phyloP scores from a whole-genome alignment of 1,139 yeast species.

The Meyerozyma guilliermondii region DNA sequence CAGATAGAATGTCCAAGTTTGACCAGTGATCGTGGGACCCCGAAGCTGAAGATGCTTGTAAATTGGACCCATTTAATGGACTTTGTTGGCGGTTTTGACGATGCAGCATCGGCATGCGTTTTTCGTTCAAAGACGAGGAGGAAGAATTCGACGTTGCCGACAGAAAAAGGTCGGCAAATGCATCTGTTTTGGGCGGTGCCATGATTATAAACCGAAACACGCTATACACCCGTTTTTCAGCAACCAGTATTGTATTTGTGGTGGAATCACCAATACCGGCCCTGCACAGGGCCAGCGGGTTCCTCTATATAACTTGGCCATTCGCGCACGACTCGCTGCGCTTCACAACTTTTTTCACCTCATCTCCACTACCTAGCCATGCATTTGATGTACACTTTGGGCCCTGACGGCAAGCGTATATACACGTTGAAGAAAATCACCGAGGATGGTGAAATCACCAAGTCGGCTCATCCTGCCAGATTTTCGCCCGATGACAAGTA shows the following conservation, averaged over 20 bases:
- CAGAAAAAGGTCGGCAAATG: conserved; percentile 43
- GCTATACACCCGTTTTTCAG: too few relatives aligned
- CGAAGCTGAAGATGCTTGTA: not conserved
- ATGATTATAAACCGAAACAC: not conserved
- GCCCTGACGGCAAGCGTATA: conserved; percentile 89
- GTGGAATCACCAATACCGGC: not conserved
- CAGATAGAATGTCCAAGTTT: conserved; percentile 16
- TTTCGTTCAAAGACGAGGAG: conserved; percentile 7
- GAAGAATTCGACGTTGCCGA: conserved; percentile 22
- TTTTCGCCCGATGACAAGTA: conserved; percentile 99
- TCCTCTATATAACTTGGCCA: not conserved
- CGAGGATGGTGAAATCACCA: conserved; percentile 88
- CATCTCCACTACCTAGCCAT: conserved; percentile 33
- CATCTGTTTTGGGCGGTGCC: conserved; percentile 40
- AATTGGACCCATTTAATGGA: not conserved
- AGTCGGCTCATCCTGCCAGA: conserved; percentile 99
- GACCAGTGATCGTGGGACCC: conserved; percentile 13
- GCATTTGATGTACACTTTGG: conserved; percentile 99
- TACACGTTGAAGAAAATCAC: conserved; percentile 86
- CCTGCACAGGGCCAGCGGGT: not conserved
- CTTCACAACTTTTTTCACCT: not conserved
- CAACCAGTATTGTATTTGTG: not conserved
- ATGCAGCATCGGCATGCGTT: conserved; percentile 15
- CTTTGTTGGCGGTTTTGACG: conserved; percentile 14
- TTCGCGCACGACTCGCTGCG: not conserved